Evolutionary conservation across 371 early-diverging fungal genomes (phyloP), one percentile per base, ranked within the genome.

Genomic region (Rhizomucor pusillus): DNA sequence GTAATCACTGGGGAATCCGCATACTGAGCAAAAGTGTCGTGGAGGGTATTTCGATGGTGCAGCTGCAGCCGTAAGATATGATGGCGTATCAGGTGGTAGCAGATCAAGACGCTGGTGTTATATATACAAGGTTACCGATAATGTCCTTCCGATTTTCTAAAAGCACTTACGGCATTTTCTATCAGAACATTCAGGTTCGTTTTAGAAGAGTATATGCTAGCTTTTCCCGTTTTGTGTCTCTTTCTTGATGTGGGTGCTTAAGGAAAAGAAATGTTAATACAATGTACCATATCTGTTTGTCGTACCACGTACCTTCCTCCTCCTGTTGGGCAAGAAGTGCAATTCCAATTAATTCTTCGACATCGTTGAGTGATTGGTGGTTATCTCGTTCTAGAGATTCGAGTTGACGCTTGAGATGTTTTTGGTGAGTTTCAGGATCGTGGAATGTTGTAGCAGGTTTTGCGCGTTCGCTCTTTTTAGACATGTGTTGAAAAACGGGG

Each of bases 301-400:
- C 37, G 25, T 35, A 20, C 1, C 36, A 43, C 46, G 18, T 43
- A 33, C 47, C 41, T 36, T 54, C 47, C 12, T 56, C 50, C 25
- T 79, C 68, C 66, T 73, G 67, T 52, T 73, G 73, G 36, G 69
- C 68, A 20, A 73, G 73, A 6, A 80, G 63, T 3, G 80, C 79
- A 12, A 75, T 71, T 50, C 63, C 76, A 41, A 83, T 75, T 19
- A 83, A 59, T 13, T 77, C 83, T 47, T 82, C 84, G 6, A 78
- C 73, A 59, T 82, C 82, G 36, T 77, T 73, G 18, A 84, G 51
- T 5, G 81, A 76, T 22, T 75, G 69, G 51, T 79, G 85, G 65
- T 87, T 85, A 57, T 85, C 85, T 56, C 76, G 78, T 47, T 87
- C 84, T 4, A 87, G 59, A 9, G 85, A 81, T 46, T 85, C 87